A percentile compares a stretch with the other conserved stretches of the same genome.
These are phyloP conservation scores for Trypanosoma scelopori DNA, from an alignment of 208 protist genomes.

Conservation along the genomic window DNA sequence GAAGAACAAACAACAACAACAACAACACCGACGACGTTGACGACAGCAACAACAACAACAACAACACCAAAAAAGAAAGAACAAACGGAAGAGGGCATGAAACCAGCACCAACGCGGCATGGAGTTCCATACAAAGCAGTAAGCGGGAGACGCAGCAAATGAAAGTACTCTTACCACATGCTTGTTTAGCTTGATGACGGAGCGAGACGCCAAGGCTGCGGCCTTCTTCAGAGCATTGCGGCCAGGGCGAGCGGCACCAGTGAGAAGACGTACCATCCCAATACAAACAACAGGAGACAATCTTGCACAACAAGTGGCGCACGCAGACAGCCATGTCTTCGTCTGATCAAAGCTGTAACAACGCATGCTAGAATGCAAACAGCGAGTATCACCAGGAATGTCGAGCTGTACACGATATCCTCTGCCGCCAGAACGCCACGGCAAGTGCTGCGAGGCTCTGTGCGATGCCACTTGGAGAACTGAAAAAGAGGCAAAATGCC, in stretches of 20 bases:
- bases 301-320: conserved; percentile 16
- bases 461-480: conserved; percentile 16
- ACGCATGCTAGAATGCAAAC: conserved; percentile 8
- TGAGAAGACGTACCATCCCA: conserved; percentile 19
- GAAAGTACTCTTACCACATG: too few species aligned
- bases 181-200: too few species aligned
- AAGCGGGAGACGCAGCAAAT: too few species aligned
- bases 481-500: conserved; percentile 21
- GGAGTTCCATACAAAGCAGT: too few species aligned
- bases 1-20: too few species aligned
- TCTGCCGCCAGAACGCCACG: conserved; percentile 1
- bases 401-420: background rate
- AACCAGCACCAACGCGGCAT: too few species aligned
- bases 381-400: conserved; percentile 5
- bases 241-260: conserved; percentile 14
- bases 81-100: too few species aligned
- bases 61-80: too few species aligned
- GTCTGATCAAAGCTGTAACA: conserved; percentile 14
- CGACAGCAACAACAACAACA: too few species aligned
- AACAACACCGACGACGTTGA: too few species aligned
- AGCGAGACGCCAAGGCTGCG: too few species aligned
- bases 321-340: conserved; percentile 14
- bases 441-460: conserved; percentile 5
- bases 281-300: conserved; percentile 21
- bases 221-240: conserved; percentile 3